Evolutionary conservation across 2,329 filamentous ascomycete genomes (phyloP), one percentile per base, ranked within the genome.

Genomic region (Sclerotinia glacialis): DNA sequence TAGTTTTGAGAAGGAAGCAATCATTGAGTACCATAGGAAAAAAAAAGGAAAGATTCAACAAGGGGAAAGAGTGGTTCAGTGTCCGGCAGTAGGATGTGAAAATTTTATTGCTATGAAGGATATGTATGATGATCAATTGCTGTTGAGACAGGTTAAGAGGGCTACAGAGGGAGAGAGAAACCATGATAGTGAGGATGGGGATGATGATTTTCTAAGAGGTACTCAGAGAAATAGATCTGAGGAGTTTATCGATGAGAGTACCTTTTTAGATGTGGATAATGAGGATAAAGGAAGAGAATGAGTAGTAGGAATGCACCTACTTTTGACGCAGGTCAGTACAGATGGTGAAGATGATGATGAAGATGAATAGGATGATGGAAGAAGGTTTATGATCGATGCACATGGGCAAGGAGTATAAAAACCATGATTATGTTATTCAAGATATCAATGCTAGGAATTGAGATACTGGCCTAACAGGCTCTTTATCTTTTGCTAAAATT

Each of bases 1-100:
- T 76, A 87, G 84, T 0, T 93, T 91, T 74, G 89, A 93, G 74
- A 88, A 85, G 76, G 73, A 76, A 1, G 85, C 86, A 0, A 88
- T 93, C 49, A 67, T 85, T 31, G 83, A 86, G 53, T 88, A 73
- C 62, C 56, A 71, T 55, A 40, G 65, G 4, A 44, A 56, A 1
- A 44, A 56, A 1, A 62, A 70, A 31, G 71, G 66, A 2, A 67
- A 62, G 18, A 14, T 44, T 5, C 54, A 16, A 34, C 34, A 66
- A 58, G 5, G 44, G 28, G 9, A 72, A 68, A 55, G 26, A 18
- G 60, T 56, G 18, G 79, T 84, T 0, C 80, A 83, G 64, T 93
- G 90, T 74, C 89, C 89, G 0, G 83, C 87, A 67, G 78, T 83
- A 2, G 89, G 89, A 1, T 93, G 90, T 74, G 79, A 80, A 59